A percentile compares a stretch with the other conserved stretches of the same genome.
Evolutionary conservation across 2,329 filamentous ascomycete species (phyloP).

Genomic region (Talaromyces albobiverticillius): DNA sequence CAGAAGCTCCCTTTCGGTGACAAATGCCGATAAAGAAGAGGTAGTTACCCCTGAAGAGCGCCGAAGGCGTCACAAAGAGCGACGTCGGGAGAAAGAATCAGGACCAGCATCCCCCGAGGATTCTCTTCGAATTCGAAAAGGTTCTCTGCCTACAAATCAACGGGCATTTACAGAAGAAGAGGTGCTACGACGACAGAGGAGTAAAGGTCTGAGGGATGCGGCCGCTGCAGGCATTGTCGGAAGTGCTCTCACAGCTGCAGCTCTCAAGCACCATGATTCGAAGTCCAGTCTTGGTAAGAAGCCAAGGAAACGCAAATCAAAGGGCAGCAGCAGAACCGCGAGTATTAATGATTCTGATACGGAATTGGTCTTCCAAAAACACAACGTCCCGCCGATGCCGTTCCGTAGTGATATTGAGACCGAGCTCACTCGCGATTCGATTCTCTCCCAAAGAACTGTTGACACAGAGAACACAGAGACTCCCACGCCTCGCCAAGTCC

Average conservation of each 20-base stretch:
- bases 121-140: slow-evolving; percentile 41
- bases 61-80: slow-evolving; percentile 52
- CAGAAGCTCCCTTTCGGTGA: slow-evolving; percentile 58
- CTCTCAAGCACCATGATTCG: slow-evolving; percentile 64
- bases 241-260: slow-evolving; percentile 60
- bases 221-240: slow-evolving; percentile 56
- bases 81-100: slow-evolving; percentile 51
- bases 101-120: slow-evolving; percentile 49
- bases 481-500: slow-evolving; percentile 60
- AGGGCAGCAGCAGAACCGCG: slow-evolving; percentile 49
- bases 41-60: slow-evolving; percentile 53
- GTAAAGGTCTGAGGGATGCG: slow-evolving; percentile 54
- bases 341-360: slow-evolving; percentile 58
- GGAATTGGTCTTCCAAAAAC: slow-evolving; percentile 51
- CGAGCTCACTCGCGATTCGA: slow-evolving; percentile 82
- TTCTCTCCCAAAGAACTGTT: slow-evolving; percentile 77
- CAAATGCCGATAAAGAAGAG: slow-evolving; percentile 57
- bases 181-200: slow-evolving; percentile 52
- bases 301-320: slow-evolving; percentile 43
- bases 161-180: slow-evolving; percentile 49
- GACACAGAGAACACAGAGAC: slow-evolving; percentile 67
- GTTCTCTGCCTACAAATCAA: slow-evolving; percentile 37
- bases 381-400: slow-evolving; percentile 76
- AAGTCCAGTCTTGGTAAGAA: slow-evolving; percentile 52
- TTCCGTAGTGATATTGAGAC: slow-evolving; percentile 83